Percentiles rank a stretch among this genome's conserved stretches.
These are phyloP conservation scores for Ascochyta clinopodiicola DNA, from an alignment of 2,329 filamentous ascomycete genomes.

Conservation along the genomic window DNA sequence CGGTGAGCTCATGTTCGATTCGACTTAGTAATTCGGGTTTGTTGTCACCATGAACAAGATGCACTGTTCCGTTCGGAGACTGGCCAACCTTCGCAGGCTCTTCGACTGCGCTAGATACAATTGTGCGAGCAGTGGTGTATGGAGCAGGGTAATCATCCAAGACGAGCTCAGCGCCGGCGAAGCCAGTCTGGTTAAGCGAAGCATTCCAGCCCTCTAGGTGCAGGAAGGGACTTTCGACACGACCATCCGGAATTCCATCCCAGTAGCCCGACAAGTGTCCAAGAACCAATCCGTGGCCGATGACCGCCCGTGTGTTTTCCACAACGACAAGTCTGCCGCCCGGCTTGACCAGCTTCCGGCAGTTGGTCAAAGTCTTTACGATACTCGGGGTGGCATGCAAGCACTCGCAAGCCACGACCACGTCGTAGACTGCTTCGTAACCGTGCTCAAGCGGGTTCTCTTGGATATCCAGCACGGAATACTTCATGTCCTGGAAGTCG, in stretches of 20 bases:
- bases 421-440: slow-evolving; percentile 24
- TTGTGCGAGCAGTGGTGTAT: no score
- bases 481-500: background rate
- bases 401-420: background rate
- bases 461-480: slow-evolving; percentile 22
- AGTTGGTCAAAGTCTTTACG: slow-evolving; percentile 19
- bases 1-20: background rate
- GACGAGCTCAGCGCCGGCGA: slow-evolving; percentile 37
- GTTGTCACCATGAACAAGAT: background rate
- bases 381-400: slow-evolving; percentile 24
- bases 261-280: slow-evolving; percentile 24
- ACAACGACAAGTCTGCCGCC: slow-evolving; percentile 55
- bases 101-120: no score
- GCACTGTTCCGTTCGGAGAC: background rate
- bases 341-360: slow-evolving; percentile 36
- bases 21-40: background rate
- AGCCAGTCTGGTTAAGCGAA: slow-evolving; percentile 42
- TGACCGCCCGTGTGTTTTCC: slow-evolving; percentile 39
- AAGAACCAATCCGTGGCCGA: slow-evolving; percentile 1
- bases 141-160: slow-evolving; percentile 13
- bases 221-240: slow-evolving; percentile 19
- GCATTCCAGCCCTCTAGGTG: slow-evolving; percentile 38
- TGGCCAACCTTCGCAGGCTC: no score
- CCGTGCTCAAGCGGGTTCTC: slow-evolving; percentile 16
- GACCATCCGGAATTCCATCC: slow-evolving; percentile 16